Evolutionary conservation across 2,329 filamentous ascomycete species (phyloP).

Genomic region (Pseudogymnoascus pannorum): DNA sequence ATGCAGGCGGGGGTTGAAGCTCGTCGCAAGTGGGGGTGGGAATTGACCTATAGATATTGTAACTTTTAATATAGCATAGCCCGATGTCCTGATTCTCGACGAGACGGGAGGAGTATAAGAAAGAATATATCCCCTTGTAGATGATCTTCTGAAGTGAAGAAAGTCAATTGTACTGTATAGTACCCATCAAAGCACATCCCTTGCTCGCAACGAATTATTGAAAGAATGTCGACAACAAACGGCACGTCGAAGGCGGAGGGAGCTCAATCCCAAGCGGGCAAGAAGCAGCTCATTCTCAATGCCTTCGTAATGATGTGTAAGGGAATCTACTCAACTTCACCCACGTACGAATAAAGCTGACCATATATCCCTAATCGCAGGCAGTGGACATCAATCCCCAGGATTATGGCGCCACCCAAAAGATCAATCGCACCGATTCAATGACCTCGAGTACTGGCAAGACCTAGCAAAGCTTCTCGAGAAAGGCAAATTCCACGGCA

Average conservation of each 20-base stretch:
- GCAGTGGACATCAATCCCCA: conserved; percentile 45
- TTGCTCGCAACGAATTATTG: background rate
- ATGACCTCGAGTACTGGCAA: conserved; percentile 53
- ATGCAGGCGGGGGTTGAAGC: background rate
- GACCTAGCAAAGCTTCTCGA: conserved; percentile 53
- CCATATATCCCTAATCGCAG: conserved; percentile 30
- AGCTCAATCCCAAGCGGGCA: conserved; percentile 12
- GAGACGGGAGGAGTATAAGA: background rate
- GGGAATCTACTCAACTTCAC: conserved; percentile 11
- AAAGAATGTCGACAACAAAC: background rate
- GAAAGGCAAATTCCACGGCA: conserved; percentile 55
- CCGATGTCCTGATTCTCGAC: background rate
- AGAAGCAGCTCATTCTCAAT: conserved; percentile 42
- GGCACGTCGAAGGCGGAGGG: background rate
- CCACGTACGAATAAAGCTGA: background rate
- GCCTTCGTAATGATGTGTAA: conserved; percentile 43
- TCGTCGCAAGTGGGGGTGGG: background rate
- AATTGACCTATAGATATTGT: background rate
- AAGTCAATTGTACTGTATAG: background rate
- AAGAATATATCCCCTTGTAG: background rate
- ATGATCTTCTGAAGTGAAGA: background rate
- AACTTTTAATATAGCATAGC: background rate
- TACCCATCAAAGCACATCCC: background rate
- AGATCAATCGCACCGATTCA: conserved; percentile 56
- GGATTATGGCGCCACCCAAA: conserved; percentile 58